phyloP scores from a whole-genome alignment of 139 green algal species.

The Penium margaritaceum region DNA sequence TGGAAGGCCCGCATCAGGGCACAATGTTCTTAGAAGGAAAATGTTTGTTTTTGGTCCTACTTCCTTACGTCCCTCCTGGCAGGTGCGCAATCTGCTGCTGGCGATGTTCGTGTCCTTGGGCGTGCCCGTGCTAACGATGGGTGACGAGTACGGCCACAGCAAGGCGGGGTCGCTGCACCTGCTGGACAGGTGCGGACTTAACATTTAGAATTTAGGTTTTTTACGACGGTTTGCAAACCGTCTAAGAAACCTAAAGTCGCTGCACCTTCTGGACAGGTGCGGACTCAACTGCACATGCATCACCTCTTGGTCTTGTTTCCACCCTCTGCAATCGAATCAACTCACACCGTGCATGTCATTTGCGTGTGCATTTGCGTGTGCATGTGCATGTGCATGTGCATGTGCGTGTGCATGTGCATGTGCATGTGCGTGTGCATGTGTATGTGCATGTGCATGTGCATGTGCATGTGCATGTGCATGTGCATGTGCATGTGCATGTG shows the following conservation, averaged over 20 bases:
- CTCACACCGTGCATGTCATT: not conserved
- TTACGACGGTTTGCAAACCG: too few relatives aligned
- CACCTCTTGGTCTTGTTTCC: not conserved
- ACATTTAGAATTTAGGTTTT: too few relatives aligned
- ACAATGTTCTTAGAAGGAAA: too few relatives aligned
- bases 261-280: not conserved
- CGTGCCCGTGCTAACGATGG: constrained; percentile 86
- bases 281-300: not conserved
- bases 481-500: not conserved
- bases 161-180: constrained; percentile 84
- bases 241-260: too few relatives aligned
- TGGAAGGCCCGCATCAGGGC: too few relatives aligned
- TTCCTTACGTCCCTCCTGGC: constrained; percentile 35
- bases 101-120: constrained; percentile 77
- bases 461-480: not conserved
- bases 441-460: not conserved
- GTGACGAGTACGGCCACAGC: constrained; percentile 76
- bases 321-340: not conserved
- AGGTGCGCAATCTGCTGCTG: constrained; percentile 85
- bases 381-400: not conserved
- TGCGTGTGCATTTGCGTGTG: not conserved
- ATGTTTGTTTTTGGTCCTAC: too few relatives aligned
- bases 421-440: not conserved
- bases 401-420: not conserved
- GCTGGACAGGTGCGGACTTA: not conserved